Evolutionary conservation across 371 early-diverging fungal species (phyloP).

Genomic region (Sporodiniella umbellata): DNA sequence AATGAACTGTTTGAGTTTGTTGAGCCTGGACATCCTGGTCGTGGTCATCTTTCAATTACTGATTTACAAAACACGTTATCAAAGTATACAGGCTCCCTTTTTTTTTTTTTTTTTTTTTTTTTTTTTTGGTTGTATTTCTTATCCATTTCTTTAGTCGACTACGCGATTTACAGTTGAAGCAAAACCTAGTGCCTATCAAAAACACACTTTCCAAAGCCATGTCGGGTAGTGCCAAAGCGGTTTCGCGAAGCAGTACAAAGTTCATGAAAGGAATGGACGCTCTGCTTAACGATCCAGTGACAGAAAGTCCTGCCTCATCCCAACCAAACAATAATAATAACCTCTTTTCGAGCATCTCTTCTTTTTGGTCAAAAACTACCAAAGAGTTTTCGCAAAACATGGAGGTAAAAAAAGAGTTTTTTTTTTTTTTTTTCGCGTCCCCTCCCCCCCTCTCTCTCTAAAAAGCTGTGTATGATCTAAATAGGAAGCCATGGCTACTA

Average conservation of each 20-base stretch:
- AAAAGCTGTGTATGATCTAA: background rate
- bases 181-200: slow-evolving; percentile 57
- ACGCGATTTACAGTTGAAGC: slow-evolving; percentile 58
- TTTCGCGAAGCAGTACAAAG: slow-evolving; percentile 49
- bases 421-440: background rate
- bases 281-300: slow-evolving; percentile 50
- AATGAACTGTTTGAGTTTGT: slow-evolving; percentile 66
- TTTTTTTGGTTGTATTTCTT: no score
- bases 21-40: slow-evolving; percentile 67
- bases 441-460: background rate
- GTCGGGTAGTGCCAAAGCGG: slow-evolving; percentile 49
- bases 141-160: slow-evolving; percentile 30
- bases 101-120: slow-evolving; percentile 11
- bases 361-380: slow-evolving; percentile 52
- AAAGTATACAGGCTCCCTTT: slow-evolving; percentile 40
- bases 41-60: slow-evolving; percentile 58
- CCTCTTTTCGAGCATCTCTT: slow-evolving; percentile 55
- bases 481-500: background rate
- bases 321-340: slow-evolving; percentile 55
- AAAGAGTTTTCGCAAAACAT: slow-evolving; percentile 53
- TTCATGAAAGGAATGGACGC: slow-evolving; percentile 50
- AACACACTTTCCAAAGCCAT: slow-evolving; percentile 62
- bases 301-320: slow-evolving; percentile 34
- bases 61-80: slow-evolving; percentile 62
- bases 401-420: slow-evolving; percentile 25